A percentile compares a stretch with the other conserved stretches of the same genome.
These are phyloP conservation scores for Hypsizygus ulmarius DNA, from an alignment of 1,284 basidiomycete species.

Conservation along the genomic window DNA sequence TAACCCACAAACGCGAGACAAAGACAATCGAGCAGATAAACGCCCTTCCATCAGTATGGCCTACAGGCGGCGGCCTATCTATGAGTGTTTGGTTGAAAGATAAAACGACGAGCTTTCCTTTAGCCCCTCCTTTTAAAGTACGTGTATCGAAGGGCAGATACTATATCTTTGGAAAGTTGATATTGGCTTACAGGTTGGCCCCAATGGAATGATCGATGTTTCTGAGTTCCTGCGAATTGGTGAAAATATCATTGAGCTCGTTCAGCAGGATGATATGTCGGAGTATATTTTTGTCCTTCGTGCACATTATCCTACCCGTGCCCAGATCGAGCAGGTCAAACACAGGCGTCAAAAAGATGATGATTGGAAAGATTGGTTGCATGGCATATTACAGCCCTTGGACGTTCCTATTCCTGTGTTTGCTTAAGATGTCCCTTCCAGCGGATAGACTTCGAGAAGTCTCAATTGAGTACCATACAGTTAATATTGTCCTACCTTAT, in stretches of 20 bases:
- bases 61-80: slow-evolving; percentile 24
- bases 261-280: slow-evolving; percentile 33
- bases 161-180: neutral
- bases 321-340: slow-evolving; percentile 31
- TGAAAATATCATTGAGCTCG: slow-evolving; percentile 34
- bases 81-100: slow-evolving; percentile 29
- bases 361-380: slow-evolving; percentile 37
- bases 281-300: slow-evolving; percentile 37
- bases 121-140: slow-evolving; percentile 40
- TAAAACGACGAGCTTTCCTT: slow-evolving; percentile 16
- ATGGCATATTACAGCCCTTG: slow-evolving; percentile 23
- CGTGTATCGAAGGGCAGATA: slow-evolving; percentile 3
- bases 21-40: slow-evolving; percentile 22
- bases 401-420: slow-evolving; percentile 16
- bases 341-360: slow-evolving; percentile 28
- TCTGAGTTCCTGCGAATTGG: slow-evolving; percentile 35
- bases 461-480: no score
- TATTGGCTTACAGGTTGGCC: slow-evolving; percentile 30
- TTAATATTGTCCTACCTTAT: no score
- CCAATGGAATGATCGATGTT: slow-evolving; percentile 41
- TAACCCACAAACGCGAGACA: slow-evolving; percentile 11
- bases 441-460: no score
- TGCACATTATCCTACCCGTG: slow-evolving; percentile 37
- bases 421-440: no score
- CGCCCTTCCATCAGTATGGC: slow-evolving; percentile 29